Conservation (phyloP, 1,284 basidiomycete genomes). For the Ustilago sp. region DNA sequence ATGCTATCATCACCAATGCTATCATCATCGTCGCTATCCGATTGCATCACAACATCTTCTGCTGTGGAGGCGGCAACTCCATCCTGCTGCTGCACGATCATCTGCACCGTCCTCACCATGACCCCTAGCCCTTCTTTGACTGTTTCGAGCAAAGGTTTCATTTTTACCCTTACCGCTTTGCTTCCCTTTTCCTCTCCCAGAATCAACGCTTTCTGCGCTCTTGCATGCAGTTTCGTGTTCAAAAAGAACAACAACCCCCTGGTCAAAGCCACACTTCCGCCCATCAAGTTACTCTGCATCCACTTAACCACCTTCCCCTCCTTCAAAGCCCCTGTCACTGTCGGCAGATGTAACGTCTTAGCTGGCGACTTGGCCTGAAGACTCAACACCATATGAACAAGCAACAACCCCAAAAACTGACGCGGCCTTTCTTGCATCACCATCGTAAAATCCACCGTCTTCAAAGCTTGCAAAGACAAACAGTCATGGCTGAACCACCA, state of each 20-base stretch:
- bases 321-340: constrained; percentile 13
- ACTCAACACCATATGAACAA: constrained; percentile 56
- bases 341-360: constrained; percentile 38
- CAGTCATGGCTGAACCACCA: constrained; percentile 85
- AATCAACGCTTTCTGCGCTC: constrained; percentile 29
- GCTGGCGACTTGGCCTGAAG: constrained; percentile 44
- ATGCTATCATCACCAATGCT: constrained; percentile 10
- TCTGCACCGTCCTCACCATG: constrained; percentile 24
- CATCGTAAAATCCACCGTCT: constrained; percentile 60
- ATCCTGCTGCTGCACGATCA: constrained; percentile 35
- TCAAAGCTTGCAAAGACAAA: constrained; percentile 78
- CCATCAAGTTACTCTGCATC: constrained; percentile 41
- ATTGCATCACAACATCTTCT: constrained; percentile 4
- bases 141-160: constrained; percentile 21
- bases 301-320: constrained; percentile 15
- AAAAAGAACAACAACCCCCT: constrained; percentile 61
- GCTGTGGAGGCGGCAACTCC: constrained; percentile 1
- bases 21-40: constrained; percentile 7
- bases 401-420: constrained; percentile 55
- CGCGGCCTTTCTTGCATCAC: constrained; percentile 31
- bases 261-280: constrained; percentile 51
- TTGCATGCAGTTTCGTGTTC: constrained; percentile 28
- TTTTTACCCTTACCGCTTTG: constrained; percentile 11
- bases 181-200: constrained; percentile 27
- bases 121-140: constrained; percentile 18